These are phyloP conservation scores for Euphorbia tirucalli DNA, from an alignment of 345 rosid species.

Conservation along the genomic window DNA sequence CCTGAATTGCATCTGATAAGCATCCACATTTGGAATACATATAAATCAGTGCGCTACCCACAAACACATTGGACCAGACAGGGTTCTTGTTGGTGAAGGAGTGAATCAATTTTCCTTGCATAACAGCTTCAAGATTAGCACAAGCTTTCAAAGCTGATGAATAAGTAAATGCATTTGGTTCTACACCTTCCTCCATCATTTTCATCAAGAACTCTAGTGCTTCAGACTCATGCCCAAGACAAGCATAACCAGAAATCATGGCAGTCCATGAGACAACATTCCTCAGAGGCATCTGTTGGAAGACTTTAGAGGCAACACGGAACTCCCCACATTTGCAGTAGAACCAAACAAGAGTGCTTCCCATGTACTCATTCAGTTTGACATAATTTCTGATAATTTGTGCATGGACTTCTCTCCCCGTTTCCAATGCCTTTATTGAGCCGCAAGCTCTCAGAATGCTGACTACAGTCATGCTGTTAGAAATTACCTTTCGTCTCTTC, in stretches of 20 bases:
- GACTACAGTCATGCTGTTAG: slow-evolving; percentile 64
- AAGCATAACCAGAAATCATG: slow-evolving; percentile 75
- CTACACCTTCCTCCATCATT: slow-evolving; percentile 85
- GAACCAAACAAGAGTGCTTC: slow-evolving; percentile 80
- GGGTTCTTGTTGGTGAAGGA: slow-evolving; percentile 74
- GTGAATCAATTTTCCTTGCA: slow-evolving; percentile 64
- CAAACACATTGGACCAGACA: slow-evolving; percentile 60
- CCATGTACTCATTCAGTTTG: slow-evolving; percentile 51
- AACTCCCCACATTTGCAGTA: slow-evolving; percentile 78
- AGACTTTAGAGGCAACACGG: slow-evolving; percentile 53
- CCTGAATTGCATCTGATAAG: slow-evolving; percentile 64
- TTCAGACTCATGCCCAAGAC: slow-evolving; percentile 69
- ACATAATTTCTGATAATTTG: slow-evolving; percentile 55
- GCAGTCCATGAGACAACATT: slow-evolving; percentile 95
- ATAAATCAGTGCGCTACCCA: slow-evolving; percentile 75
- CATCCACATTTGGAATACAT: slow-evolving; percentile 87
- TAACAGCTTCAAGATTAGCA: slow-evolving; percentile 62
- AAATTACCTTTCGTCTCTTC: slow-evolving; percentile 60
- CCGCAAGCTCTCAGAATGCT: slow-evolving; percentile 88
- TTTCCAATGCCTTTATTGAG: slow-evolving; percentile 44
- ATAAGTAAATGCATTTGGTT: slow-evolving; percentile 75
- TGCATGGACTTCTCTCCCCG: slow-evolving; percentile 79
- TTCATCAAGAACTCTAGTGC: slow-evolving; percentile 70
- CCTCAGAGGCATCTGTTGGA: slow-evolving; percentile 65
- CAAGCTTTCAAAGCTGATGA: slow-evolving; percentile 87